Base-by-base conservation (phyloP, 805 yeast genomes). In the Candida quercuum region DNA sequence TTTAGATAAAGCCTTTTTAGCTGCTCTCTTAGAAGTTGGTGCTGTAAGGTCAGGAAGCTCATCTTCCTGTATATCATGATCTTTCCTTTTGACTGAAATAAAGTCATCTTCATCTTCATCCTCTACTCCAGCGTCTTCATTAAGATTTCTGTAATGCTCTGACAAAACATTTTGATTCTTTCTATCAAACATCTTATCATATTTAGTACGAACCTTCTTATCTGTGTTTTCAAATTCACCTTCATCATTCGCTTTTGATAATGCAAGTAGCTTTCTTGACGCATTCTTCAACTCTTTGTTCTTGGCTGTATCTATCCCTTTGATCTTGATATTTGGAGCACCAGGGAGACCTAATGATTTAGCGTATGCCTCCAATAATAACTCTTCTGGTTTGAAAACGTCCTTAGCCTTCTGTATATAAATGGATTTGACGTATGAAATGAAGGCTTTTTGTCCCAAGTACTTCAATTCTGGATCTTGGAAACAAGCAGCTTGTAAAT, bases 181-280 rank as follows among this genome's bases (percentile, higher is more conserved):
- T 59, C 99, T 76, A 59, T 87, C 95, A 63, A 93, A 93, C 95
- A 93, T 89, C 45, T 89, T 76, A 60, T 93, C 99, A 56, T 86
- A 86, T 59, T 85, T 91, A 13, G 97, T 93, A 53, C 88, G 76
- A 2, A 78, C 81, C 48, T 74, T 72, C 42, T 59, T 57, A 34
- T 47, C 38, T 56, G 69, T 47, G 33, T 39, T 42, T 1, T 60
- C 68, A 15, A 65, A 45, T 29, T 76, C 86, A 39, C 91, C 95
- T 39, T 83, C 81, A 7, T 76, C 84, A 46, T 73, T 71, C 1
- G 74, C 61, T 46, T 75, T 73, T 2, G 77, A 60, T 37, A 86
- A 63, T 6, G 72, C 69, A 33, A 74, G 51, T 45, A 89, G 62
- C 47, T 79, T 78, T 52, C 96, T 74, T 1, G 95, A 80, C 19